Evolutionary conservation across 805 yeast species (phyloP).

Genomic region (Kregervanrija pseudodelftensis): DNA sequence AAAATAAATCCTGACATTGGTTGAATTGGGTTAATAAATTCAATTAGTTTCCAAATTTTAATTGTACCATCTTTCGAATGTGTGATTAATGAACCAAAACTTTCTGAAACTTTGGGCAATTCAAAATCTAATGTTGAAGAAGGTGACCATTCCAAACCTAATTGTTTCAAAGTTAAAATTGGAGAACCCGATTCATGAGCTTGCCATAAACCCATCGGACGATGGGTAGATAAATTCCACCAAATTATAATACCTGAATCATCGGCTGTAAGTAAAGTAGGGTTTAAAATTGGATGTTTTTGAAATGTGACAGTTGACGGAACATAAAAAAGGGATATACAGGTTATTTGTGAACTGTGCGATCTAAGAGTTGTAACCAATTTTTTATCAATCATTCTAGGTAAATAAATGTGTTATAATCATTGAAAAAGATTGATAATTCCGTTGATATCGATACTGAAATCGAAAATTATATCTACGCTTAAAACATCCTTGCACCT

Average conservation of each 20-base stretch:
- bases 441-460: too few species aligned
- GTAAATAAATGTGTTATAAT: too few species aligned
- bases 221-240: constrained; percentile 54
- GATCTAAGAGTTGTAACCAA: constrained; percentile 14
- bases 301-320: constrained; percentile 5
- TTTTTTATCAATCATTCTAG: constrained; percentile 23
- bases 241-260: constrained; percentile 53
- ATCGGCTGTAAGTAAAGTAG: constrained; percentile 48
- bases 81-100: constrained; percentile 42
- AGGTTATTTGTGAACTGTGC: constrained; percentile 4
- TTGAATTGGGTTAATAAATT: constrained; percentile 6
- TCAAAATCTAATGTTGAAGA: too few species aligned
- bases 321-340: constrained; percentile 6
- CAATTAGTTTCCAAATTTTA: constrained; percentile 37
- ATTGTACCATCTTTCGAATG: constrained; percentile 62
- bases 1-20: constrained; percentile 6
- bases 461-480: too few species aligned
- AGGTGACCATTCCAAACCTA: constrained; percentile 29
- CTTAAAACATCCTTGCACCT: too few species aligned
- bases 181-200: constrained; percentile 44
- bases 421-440: too few species aligned
- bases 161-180: constrained; percentile 43
- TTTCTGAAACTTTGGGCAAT: constrained; percentile 13
- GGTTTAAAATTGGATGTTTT: constrained; percentile 22
- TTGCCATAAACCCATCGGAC: constrained; percentile 53